Conservation (phyloP, 352 stramenopile genomes). For the Globisporangium spiculum region DNA sequence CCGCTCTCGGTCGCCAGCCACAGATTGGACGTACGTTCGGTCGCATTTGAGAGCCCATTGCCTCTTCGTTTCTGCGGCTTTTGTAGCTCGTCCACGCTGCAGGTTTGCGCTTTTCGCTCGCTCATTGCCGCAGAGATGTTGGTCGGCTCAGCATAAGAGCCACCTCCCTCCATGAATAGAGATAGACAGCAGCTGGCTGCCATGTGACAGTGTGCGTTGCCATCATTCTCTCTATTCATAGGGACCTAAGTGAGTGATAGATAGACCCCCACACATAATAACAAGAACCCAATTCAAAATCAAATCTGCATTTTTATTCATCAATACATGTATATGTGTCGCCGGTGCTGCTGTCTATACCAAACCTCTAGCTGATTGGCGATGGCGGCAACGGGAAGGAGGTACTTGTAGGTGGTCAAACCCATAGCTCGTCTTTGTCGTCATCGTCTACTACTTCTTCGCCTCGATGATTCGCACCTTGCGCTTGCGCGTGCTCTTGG, state of each 20-base stretch:
- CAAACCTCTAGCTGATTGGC: constrained; percentile 4
- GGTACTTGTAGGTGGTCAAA: neutral
- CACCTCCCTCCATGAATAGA: neutral
- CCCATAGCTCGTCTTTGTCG: neutral
- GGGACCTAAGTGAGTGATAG: neutral
- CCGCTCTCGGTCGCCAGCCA: too few species aligned
- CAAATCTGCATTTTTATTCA: neutral
- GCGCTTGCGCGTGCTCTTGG: constrained; percentile 59
- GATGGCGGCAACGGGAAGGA: neutral
- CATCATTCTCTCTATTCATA: neutral
- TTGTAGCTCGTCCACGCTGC: neutral
- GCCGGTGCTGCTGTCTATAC: neutral
- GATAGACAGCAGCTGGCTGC: neutral
- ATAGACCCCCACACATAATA: neutral
- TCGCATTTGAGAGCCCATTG: constrained; percentile 56
- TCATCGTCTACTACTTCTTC: constrained; percentile 69
- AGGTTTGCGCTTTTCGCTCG: neutral
- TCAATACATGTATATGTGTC: neutral
- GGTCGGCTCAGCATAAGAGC: constrained; percentile 3
- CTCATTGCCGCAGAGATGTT: neutral
- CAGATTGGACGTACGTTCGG: constrained; percentile 35
- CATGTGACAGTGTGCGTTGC: neutral
- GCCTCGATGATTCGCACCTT: constrained; percentile 80
- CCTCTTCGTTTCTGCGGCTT: neutral
- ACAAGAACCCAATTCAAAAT: neutral